Evolutionary conservation across 345 rosid species (phyloP).

Genomic region (Camelina sativa): DNA sequence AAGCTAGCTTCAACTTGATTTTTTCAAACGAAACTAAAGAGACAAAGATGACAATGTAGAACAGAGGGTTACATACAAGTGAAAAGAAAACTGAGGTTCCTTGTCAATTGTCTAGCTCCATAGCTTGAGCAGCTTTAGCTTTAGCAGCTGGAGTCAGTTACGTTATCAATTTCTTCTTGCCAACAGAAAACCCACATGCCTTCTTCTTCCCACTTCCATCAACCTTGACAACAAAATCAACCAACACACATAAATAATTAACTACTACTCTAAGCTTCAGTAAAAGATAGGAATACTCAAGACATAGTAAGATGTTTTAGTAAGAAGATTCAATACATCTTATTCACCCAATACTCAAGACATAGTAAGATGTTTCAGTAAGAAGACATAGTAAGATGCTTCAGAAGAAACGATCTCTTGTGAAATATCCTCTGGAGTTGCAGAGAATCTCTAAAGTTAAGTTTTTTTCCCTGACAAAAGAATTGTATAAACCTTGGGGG

Average conservation of each 20-base stretch:
- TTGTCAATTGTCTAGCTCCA: constrained; percentile 90
- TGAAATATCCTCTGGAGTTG: too few relatives aligned
- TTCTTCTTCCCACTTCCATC: constrained; percentile 72
- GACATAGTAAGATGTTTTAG: neutral
- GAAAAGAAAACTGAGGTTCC: constrained; percentile 20
- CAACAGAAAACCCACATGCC: constrained; percentile 83
- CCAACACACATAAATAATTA: neutral
- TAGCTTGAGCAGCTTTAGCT: constrained; percentile 93
- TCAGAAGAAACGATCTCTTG: too few relatives aligned
- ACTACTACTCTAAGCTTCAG: constrained; percentile 14
- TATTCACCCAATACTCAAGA: too few relatives aligned
- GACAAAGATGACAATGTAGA: constrained; percentile 14
- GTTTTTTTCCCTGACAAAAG: too few relatives aligned
- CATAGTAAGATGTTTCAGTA: too few relatives aligned
- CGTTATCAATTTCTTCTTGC: constrained; percentile 89
- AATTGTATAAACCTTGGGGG: too few relatives aligned
- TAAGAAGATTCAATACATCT: neutral
- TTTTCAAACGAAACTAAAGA: too few relatives aligned
- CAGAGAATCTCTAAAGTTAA: too few relatives aligned
- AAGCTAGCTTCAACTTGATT: constrained; percentile 10
- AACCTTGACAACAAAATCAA: constrained; percentile 53
- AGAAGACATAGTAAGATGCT: too few relatives aligned
- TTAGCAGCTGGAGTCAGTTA: constrained; percentile 70
- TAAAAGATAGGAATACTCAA: neutral
- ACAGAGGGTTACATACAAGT: constrained; percentile 30